Evolutionary conservation across 495 filamentous ascomycete genomes (phyloP).

Genomic region (Podospora anserina): DNA sequence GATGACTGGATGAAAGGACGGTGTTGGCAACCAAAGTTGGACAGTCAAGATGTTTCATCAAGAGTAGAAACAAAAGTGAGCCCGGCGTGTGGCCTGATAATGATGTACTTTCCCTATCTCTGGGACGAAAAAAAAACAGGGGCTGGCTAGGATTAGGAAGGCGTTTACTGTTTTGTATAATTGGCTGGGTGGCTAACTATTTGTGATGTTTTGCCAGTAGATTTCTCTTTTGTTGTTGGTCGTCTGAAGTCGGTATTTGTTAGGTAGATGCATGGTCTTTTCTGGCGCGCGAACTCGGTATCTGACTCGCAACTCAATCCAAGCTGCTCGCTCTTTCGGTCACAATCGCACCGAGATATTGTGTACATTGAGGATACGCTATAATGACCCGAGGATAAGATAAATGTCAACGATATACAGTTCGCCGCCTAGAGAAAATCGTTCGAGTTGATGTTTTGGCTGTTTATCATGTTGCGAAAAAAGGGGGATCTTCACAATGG

Average conservation of each 20-base stretch:
- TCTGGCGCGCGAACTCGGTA: not conserved
- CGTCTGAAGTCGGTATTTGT: not conserved
- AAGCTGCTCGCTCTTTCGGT: not conserved
- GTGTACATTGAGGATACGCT: not conserved
- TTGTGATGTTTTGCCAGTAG: not conserved
- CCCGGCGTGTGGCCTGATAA: not conserved
- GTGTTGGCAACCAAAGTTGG: not conserved
- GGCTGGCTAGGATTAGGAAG: not conserved
- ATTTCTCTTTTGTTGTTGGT: not conserved
- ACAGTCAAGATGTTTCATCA: not conserved
- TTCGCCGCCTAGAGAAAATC: not conserved
- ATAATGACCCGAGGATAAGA: not conserved
- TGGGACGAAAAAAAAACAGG: not conserved
- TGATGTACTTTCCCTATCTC: not conserved
- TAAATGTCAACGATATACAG: no score
- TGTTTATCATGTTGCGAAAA: no score
- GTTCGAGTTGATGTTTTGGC: not conserved
- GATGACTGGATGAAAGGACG: not conserved
- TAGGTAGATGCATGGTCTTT: not conserved
- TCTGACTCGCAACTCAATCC: not conserved
- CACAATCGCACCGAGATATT: not conserved
- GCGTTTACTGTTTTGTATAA: not conserved
- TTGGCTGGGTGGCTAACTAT: not conserved
- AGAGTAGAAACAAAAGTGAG: not conserved
- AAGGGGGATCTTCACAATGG: conserved; percentile 11